Evolutionary conservation across 176 grass and related monocot genomes (phyloP).

Genomic region (Lolium multiflorum): DNA sequence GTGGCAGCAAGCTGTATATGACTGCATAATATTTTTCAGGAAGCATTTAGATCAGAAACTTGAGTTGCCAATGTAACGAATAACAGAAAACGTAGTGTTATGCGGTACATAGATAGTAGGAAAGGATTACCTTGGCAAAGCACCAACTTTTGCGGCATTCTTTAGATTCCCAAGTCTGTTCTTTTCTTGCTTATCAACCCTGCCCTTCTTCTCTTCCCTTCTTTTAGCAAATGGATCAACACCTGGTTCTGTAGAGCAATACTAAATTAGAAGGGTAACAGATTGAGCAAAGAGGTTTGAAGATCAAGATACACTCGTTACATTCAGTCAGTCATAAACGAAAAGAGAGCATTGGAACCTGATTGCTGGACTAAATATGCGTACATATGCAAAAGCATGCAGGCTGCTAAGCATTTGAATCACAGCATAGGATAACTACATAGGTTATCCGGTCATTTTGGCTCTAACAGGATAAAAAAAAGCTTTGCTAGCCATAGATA

Average conservation of each 20-base stretch:
- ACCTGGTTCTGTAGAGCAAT: slow-evolving; percentile 65
- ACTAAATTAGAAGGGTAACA: slow-evolving; percentile 8
- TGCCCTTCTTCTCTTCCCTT: slow-evolving; percentile 83
- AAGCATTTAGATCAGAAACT: slow-evolving; percentile 27
- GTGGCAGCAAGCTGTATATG: slow-evolving; percentile 90
- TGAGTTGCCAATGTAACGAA: background rate
- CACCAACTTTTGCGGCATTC: slow-evolving; percentile 79
- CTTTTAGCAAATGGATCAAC: slow-evolving; percentile 89
- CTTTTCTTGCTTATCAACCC: slow-evolving; percentile 89
- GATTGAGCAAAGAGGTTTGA: background rate
- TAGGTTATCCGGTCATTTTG: no score
- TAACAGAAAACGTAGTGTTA: background rate
- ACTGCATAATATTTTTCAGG: slow-evolving; percentile 47
- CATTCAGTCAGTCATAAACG: background rate
- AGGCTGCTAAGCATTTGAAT: background rate
- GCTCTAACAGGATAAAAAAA: background rate
- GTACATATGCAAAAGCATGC: background rate
- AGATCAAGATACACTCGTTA: background rate
- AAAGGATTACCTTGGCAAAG: slow-evolving; percentile 77
- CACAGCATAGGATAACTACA: slow-evolving; percentile 13
- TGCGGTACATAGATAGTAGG: background rate
- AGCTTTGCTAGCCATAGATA: background rate
- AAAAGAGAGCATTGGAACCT: background rate
- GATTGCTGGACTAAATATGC: background rate
- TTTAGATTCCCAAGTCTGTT: slow-evolving; percentile 89